Evolutionary conservation across 2,329 filamentous ascomycete species (phyloP), one percentile per base, ranked within the genome.

Genomic region (Fusarium subtropicale): DNA sequence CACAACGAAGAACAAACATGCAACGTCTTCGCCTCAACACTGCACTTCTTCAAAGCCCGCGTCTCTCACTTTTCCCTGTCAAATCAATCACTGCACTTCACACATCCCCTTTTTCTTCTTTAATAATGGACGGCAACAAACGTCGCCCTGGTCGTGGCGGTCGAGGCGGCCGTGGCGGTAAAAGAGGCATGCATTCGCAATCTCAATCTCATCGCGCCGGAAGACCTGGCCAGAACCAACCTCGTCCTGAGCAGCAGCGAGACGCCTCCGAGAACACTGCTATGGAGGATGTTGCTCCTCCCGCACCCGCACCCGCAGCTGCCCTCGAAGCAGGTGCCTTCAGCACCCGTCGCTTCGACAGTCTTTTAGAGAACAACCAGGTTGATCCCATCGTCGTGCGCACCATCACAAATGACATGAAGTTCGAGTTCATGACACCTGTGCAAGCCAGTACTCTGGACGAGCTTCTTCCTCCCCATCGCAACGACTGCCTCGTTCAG

Each of bases 401-500:
- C 71, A 81, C 84, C 70, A 82, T 86, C 74, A 80, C 80, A 11
- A 60, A 84, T 16, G 84, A 85, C 60, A 77, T 86, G 72, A 79
- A 81, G 67, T 85, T 85, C 69, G 77, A 84, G 65, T 79, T 81
- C 75, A 87, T 87, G 85, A 86, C 84, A 61, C 84, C 85, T 15
- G 85, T 87, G 3, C 85, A 87, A 76, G 83, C 85, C 18, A 82
- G 84, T 18, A 86, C 85, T 4, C 78, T 87, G 15, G 76, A 79
- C 62, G 79, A 82, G 53, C 80, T 86, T 56, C 80, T 86, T 13
- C 80, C 81, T n/a, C 80, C 81, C 1, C 79, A 78, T 52, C 78
- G 80, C 28, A 77, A 73, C 53, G 85, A 87, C 74, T 82, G 88
- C 61, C 82, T 97, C 62, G 93, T 92, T 9, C 93, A 96, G 79